phyloP scores from a whole-genome alignment of 345 rosid genomes.

The Litchi chinensis region DNA sequence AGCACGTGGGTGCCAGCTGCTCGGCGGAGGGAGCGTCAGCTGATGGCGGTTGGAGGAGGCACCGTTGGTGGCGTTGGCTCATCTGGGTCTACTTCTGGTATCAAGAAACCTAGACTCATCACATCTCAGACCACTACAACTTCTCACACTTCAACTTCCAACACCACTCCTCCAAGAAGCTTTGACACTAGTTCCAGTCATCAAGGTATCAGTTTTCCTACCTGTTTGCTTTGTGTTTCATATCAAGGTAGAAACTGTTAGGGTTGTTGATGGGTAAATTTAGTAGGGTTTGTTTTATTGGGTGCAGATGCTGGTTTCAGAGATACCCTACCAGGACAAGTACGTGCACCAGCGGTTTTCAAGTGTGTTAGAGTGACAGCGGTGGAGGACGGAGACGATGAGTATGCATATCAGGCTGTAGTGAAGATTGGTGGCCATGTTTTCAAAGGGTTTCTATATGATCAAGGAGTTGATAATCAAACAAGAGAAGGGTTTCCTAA shows the following conservation, averaged over 20 bases:
- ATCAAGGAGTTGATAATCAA: slow-evolving; percentile 65
- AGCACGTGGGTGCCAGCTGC: slow-evolving; percentile 99
- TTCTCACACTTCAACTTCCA: slow-evolving; percentile 91
- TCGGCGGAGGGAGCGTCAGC: slow-evolving; percentile 84
- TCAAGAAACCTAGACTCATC: slow-evolving; percentile 77
- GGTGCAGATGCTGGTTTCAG: slow-evolving; percentile 57
- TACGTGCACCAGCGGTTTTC: slow-evolving; percentile 88
- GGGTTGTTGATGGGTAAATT: slow-evolving; percentile 16
- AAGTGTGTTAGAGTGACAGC: slow-evolving; percentile 94
- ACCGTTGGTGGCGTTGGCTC: slow-evolving; percentile 56
- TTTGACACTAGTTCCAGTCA: slow-evolving; percentile 87
- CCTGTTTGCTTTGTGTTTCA: too few relatives aligned
- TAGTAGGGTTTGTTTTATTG: slow-evolving; percentile 31
- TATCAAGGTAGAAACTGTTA: not conserved
- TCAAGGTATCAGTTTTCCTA: slow-evolving; percentile 55
- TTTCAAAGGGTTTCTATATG: slow-evolving; percentile 88
- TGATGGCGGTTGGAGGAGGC: slow-evolving; percentile 35
- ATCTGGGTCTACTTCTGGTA: slow-evolving; percentile 76
- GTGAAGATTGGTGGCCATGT: slow-evolving; percentile 91
- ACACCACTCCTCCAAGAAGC: slow-evolving; percentile 88
- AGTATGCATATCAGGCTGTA: slow-evolving; percentile 89
- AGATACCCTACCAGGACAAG: slow-evolving; percentile 75
- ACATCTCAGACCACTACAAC: slow-evolving; percentile 67
- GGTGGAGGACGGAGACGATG: slow-evolving; percentile 88
- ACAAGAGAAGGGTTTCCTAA: slow-evolving; percentile 72